Conservation (phyloP, 106 monocot species). For the Dendrobium chrysotoxum region DNA sequence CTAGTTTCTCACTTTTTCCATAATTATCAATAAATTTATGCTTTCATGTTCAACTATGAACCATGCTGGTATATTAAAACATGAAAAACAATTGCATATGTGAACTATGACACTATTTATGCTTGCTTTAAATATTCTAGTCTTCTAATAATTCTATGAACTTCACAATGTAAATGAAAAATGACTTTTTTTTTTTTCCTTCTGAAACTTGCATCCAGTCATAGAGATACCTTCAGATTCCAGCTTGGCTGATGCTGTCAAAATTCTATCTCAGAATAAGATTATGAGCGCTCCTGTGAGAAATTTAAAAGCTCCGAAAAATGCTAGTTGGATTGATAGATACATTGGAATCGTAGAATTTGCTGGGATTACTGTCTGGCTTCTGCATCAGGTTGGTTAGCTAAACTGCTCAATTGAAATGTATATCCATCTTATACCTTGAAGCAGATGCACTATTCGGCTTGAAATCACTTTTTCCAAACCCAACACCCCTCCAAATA, state of each 20-base stretch:
- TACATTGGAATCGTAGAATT: constrained; percentile 85
- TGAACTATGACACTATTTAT: not conserved
- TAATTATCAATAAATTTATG: no score
- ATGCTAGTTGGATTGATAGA: constrained; percentile 82
- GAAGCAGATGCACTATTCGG: not conserved
- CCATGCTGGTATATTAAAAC: not conserved
- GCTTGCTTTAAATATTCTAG: not conserved
- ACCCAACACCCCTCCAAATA: no score
- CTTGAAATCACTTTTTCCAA: no score
- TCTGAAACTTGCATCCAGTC: constrained; percentile 24
- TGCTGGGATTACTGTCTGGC: constrained; percentile 85
- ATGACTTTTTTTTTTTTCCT: constrained; percentile 8
- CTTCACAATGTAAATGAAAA: not conserved
- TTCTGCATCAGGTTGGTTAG: constrained; percentile 70
- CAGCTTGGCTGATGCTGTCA: constrained; percentile 59
- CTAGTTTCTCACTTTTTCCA: no score
- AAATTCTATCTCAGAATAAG: constrained; percentile 51
- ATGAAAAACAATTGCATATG: not conserved
- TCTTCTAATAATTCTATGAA: not conserved
- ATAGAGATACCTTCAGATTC: constrained; percentile 78
- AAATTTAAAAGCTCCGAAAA: constrained; percentile 53
- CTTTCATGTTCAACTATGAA: not conserved
- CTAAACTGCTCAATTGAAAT: not conserved
- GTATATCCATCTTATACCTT: not conserved
- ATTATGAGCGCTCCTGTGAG: constrained; percentile 63